These are phyloP conservation scores for Colletotrichum shisoi DNA, from an alignment of 2,329 filamentous ascomycete genomes.

Conservation along the genomic window DNA sequence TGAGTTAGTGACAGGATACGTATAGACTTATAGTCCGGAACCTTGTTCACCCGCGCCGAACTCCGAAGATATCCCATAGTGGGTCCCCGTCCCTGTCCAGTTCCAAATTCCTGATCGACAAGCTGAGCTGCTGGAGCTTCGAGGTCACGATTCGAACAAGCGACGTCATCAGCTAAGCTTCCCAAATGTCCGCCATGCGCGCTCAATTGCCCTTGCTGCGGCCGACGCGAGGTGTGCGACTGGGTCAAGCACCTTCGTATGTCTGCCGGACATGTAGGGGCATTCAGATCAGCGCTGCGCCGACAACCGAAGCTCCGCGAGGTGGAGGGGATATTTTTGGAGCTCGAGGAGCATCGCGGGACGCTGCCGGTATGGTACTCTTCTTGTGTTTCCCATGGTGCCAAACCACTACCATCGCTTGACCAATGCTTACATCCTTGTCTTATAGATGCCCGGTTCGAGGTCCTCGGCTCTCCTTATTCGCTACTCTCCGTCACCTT, in stretches of 20 bases:
- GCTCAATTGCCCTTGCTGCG: constrained; percentile 53
- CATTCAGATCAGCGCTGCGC: constrained; percentile 70
- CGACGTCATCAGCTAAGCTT: constrained; percentile 33
- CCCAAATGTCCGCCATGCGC: constrained; percentile 51
- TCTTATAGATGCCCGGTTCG: constrained; percentile 83
- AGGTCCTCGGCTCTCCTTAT: constrained; percentile 89
- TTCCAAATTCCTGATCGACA: constrained; percentile 20
- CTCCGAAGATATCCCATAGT: constrained; percentile 22
- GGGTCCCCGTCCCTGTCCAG: neutral
- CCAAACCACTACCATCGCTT: rapidly evolving
- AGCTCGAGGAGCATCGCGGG: constrained; percentile 54
- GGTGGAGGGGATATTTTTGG: constrained; percentile 65
- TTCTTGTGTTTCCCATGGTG: too few species aligned
- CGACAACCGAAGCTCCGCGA: constrained; percentile 63
- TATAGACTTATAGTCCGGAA: neutral
- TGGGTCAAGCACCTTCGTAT: constrained; percentile 46
- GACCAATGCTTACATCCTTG: neutral
- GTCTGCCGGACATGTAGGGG: constrained; percentile 65
- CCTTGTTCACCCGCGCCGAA: rapidly evolving
- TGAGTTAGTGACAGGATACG: neutral
- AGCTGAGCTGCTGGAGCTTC: constrained; percentile 24
- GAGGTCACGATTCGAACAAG: constrained; percentile 25
- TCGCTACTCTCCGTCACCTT: constrained; percentile 93
- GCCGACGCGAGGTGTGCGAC: constrained; percentile 47
- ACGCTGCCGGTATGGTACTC: constrained; percentile 59